Percentiles rank a stretch among this genome's conserved stretches.
These are phyloP conservation scores for Colletotrichum shisoi DNA, from an alignment of 2,329 filamentous ascomycete species.

Conservation along the genomic window DNA sequence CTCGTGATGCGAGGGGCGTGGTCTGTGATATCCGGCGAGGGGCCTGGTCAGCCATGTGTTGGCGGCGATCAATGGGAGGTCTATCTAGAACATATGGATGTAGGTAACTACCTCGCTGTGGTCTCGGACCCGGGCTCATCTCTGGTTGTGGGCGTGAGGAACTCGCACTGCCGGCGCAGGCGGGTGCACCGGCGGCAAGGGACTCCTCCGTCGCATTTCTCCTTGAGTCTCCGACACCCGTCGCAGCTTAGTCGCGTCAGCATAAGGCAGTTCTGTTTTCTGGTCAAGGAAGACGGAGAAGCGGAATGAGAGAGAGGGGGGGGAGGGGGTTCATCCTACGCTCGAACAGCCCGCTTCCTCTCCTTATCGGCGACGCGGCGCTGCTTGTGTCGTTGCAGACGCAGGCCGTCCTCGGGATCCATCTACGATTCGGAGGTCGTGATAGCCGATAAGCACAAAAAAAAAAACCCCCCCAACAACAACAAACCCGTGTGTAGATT, in stretches of 20 bases:
- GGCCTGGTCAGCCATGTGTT: conserved; percentile 34
- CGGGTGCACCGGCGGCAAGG: conserved; percentile 62
- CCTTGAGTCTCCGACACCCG: conserved; percentile 62
- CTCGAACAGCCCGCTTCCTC: conserved; percentile 44
- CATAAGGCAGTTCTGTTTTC: conserved; percentile 19
- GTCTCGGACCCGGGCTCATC: conserved; percentile 42
- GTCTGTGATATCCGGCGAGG: conserved; percentile 8
- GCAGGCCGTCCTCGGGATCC: conserved; percentile 37
- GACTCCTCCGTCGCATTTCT: conserved; percentile 64
- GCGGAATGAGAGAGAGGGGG: neutral
- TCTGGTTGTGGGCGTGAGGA: conserved; percentile 49
- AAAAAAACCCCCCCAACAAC: neutral
- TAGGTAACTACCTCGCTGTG: conserved; percentile 21
- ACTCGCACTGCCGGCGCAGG: conserved; percentile 60
- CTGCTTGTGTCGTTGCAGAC: conserved; percentile 40
- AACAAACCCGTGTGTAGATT: too few relatives aligned
- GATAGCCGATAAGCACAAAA: conserved; percentile 28
- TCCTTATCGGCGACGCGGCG: conserved; percentile 44
- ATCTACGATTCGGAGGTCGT: conserved; percentile 26
- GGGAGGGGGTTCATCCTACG: conserved; percentile 37
- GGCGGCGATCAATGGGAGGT: conserved; percentile 19
- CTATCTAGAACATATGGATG: neutral
- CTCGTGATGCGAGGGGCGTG: conserved; percentile 31
- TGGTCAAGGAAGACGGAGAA: neutral
- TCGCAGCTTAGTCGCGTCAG: conserved; percentile 55